Base-by-base conservation (phyloP, 306 rosid species). In the Urtica urens region DNA sequence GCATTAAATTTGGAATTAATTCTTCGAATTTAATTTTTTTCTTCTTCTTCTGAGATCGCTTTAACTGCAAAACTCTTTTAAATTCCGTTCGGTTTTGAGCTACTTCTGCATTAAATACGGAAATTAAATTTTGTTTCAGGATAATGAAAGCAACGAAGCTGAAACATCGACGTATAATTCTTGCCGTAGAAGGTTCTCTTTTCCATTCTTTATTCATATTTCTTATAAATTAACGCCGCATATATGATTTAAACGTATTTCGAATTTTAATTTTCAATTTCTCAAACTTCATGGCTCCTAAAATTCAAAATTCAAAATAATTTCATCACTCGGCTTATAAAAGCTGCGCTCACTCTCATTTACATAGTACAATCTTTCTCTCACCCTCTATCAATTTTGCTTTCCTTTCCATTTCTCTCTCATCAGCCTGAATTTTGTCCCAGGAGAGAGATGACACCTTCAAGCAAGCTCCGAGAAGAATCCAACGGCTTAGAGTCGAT, bases 381-480 rank as follows among this genome's bases (percentile, higher is more conserved):
- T 31, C 56, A 10, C n/a, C 31, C 55, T 28, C 25, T 24, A 26
- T 3, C 55, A 27, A 41, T 43, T 34, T 50, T 53, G 35, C 43
- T 58, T 52, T 33, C 38, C 37, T 22, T 52, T 45, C 55, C n/a
- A n/a, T 10, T 34, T 46, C 45, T 23, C 42, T 27, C 43, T 51
- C 3, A 18, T 64, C 22, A 31, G 18, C 15, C 10, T 46, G 3
- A 42, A 39, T 49, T 11, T 38, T 56, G 53, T 26, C 19, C 20
- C 79, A 84, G 95, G 71, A 81, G 66, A 77, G 76, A 75, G 59
- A 79, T 69, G 92, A 72, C 78, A 22, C 69, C 58, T 34, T 58
- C 76, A 1, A 78, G 59, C 62, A 51, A 73, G 55, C 34, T 71
- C 61, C 74, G 40, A 56, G 67, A 58, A 28, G 73, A 69, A 50